These are phyloP conservation scores for Daldinia sp. DNA, from an alignment of 2,329 filamentous ascomycete species.

Conservation along the genomic window DNA sequence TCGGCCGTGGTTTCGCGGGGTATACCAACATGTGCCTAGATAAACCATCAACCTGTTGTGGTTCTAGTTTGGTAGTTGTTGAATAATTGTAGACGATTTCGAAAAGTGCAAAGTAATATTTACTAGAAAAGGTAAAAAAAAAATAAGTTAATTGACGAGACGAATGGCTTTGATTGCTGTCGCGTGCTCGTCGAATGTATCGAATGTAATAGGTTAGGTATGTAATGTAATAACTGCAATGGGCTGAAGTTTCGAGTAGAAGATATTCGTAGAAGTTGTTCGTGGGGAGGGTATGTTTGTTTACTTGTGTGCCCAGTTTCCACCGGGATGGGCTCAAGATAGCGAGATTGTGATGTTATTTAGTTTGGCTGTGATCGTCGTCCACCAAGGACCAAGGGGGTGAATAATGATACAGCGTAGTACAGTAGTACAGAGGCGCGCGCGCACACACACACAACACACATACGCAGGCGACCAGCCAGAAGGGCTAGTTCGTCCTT, in stretches of 20 bases:
- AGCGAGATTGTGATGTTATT: constrained; percentile 42
- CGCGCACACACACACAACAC: background rate
- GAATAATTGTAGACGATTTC: background rate
- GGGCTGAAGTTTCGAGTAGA: constrained; percentile 6
- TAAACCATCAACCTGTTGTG: constrained; percentile 34
- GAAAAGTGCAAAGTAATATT: constrained; percentile 10
- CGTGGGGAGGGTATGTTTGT: constrained; percentile 23
- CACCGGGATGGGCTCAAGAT: constrained; percentile 27
- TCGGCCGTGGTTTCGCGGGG: constrained; percentile 39
- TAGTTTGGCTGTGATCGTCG: constrained; percentile 42
- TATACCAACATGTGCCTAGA: constrained; percentile 36
- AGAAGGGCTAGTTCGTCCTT: constrained; percentile 10
- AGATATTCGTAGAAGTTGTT: constrained; percentile 16
- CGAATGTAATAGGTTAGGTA: constrained; percentile 4
- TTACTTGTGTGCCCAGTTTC: constrained; percentile 34
- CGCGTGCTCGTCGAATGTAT: constrained; percentile 26
- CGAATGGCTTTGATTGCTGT: constrained; percentile 16
- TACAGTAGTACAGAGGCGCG: constrained; percentile 12
- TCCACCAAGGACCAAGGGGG: constrained; percentile 32
- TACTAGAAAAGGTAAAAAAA: constrained; percentile 4
- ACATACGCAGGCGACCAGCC: constrained; percentile 5
- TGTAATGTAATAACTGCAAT: background rate
- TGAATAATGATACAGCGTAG: constrained; percentile 32
- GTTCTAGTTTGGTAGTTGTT: constrained; percentile 11
- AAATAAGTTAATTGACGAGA: constrained; percentile 19